Evolutionary conservation across 306 rosid species (phyloP), one percentile per base, ranked within the genome.

Genomic region (Sesbania bispinosa): DNA sequence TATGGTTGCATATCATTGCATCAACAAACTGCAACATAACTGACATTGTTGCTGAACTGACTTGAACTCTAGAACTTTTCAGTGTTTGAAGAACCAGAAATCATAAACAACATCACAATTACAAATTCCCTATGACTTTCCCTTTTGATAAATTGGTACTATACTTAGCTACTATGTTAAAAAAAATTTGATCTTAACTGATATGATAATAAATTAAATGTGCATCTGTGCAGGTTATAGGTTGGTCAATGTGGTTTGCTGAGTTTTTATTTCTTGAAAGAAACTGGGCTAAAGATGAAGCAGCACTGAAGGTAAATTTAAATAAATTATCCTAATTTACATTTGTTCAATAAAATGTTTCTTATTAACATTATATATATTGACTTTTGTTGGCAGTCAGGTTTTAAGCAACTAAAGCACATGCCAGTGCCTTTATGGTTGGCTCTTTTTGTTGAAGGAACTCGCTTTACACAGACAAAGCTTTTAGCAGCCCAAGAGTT

Each of bases 181-280:
- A 11, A 50, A 50, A 48, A 5, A n/a, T n/a, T n/a, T 39, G 71
- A 62, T 48, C 20, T 9, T 21, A 19, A 35, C 15, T 62, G 46
- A 72, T 39, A 36, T 6, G 24, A 3, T n/a, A 15, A 30, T 48
- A 33, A 48, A 13, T 38, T 7, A 26, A 19, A 8, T 26, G 32
- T 60, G 46, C 24, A 61, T 75, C 18, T 42, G 46, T 67, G 79
- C 92, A 90, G 97, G 79, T 93, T 62, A 67, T 93, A 67, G 98
- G 98, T 73, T 93, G 98, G 98, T 93, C 98, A 52, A 90, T 93
- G 98, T 93, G 97, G 96, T 93, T 90, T 78, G 77, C 88, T 67
- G 97, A 84, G 21, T 93, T 84, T 81, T 64, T 93, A 39, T 93
- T 93, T 83, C 58, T 93, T 36, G 88, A 90, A 80, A 87, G 98